Evolutionary conservation across 1,139 yeast species (phyloP).

Genomic region (Suhomyces coccinellae): DNA sequence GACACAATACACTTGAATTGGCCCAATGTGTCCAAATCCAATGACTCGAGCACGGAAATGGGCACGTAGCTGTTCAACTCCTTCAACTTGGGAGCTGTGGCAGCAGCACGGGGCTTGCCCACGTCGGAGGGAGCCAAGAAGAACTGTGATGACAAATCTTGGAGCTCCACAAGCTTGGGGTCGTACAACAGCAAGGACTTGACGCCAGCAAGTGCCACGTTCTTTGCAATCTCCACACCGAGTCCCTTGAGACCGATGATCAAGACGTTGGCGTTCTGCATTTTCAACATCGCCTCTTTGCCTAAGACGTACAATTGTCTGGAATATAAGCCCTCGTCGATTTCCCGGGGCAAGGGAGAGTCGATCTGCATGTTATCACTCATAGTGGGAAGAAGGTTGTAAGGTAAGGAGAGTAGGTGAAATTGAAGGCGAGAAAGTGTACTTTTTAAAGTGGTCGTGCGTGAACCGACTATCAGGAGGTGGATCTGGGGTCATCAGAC

Average conservation of each 20-base stretch:
- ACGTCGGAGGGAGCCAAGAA: constrained; percentile 70
- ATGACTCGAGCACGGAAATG: constrained; percentile 60
- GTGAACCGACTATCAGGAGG: constrained; percentile 1
- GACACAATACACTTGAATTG: constrained; percentile 80
- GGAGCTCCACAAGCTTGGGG: constrained; percentile 64
- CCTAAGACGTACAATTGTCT: constrained; percentile 94
- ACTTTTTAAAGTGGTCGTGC: neutral
- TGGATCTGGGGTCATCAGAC: neutral
- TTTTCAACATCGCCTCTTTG: constrained; percentile 95
- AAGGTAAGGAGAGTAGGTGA: neutral
- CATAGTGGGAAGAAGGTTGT: constrained; percentile 17
- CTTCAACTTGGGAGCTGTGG: constrained; percentile 63
- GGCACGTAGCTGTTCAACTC: constrained; percentile 93
- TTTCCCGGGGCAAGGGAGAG: constrained; percentile 52
- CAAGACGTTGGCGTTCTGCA: constrained; percentile 90
- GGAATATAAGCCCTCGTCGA: constrained; percentile 92
- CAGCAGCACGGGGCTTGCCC: constrained; percentile 76
- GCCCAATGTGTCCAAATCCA: constrained; percentile 51
- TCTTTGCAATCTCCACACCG: constrained; percentile 95
- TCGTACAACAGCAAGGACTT: constrained; percentile 88
- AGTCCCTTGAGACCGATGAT: constrained; percentile 86
- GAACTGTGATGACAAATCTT: constrained; percentile 87
- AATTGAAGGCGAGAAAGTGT: constrained; percentile 1
- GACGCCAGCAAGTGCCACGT: constrained; percentile 95
- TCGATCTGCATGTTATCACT: constrained; percentile 56